phyloP scores from a whole-genome alignment of 2,329 filamentous ascomycete species.

The Falciphora oryzae region DNA sequence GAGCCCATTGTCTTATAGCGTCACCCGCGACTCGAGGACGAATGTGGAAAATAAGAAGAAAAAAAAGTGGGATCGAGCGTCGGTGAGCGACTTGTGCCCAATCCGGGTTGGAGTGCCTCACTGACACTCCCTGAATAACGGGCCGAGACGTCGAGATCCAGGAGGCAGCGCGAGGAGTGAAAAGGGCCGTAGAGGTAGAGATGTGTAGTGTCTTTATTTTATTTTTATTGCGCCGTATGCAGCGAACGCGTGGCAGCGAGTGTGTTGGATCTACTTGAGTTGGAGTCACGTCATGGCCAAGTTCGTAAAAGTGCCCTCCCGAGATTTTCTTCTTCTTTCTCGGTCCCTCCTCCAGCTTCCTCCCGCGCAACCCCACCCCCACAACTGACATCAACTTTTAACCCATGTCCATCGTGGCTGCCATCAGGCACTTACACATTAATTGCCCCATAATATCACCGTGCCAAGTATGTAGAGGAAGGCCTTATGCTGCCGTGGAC shows the following conservation, averaged over 20 bases:
- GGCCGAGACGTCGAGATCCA: too few relatives aligned
- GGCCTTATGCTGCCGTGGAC: too few relatives aligned
- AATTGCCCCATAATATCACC: too few relatives aligned
- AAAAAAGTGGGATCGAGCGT: not conserved
- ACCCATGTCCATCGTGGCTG: not conserved
- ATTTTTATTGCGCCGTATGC: too few relatives aligned
- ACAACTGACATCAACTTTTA: not conserved
- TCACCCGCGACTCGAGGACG: not conserved
- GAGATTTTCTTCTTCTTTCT: not conserved
- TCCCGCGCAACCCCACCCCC: not conserved
- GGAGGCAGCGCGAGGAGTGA: too few relatives aligned
- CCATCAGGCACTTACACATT: not conserved
- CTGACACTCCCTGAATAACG: too few relatives aligned
- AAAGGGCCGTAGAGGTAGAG: too few relatives aligned
- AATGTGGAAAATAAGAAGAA: not conserved
- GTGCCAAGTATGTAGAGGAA: too few relatives aligned
- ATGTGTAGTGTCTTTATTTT: too few relatives aligned
- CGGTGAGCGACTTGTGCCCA: too few relatives aligned
- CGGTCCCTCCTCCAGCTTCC: too few relatives aligned
- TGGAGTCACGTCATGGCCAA: not conserved
- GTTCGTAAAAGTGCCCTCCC: not conserved
- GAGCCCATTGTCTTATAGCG: not conserved
- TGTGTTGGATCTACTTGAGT: not conserved
- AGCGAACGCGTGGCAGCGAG: not conserved
- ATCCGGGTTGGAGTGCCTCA: too few relatives aligned